Percentiles rank a stretch among this genome's conserved stretches.
Conservation (phyloP, 2,329 filamentous ascomycete genomes). For the Tolypocladium amazonense region DNA sequence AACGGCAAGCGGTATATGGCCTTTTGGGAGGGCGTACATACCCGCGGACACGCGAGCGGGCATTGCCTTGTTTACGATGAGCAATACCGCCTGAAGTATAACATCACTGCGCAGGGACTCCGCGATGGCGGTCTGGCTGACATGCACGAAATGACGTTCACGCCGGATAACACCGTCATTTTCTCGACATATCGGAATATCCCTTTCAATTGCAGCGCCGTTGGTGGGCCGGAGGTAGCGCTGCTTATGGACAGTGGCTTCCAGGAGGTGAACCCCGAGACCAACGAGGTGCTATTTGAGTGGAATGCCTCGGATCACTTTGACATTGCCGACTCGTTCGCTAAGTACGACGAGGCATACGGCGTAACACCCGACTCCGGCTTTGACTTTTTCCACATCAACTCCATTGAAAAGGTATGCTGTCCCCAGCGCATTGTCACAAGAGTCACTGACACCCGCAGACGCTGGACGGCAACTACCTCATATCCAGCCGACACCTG, state of each 20-base stretch:
- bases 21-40: background rate
- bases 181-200: constrained; percentile 20
- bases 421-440: background rate
- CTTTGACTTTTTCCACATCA: constrained; percentile 29
- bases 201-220: constrained; percentile 15
- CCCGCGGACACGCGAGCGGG: background rate
- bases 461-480: background rate
- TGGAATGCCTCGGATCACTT: constrained; percentile 25
- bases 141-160: background rate
- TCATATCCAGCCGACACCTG: background rate
- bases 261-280: constrained; percentile 26
- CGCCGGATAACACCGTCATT: background rate
- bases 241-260: constrained; percentile 25
- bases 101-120: background rate
- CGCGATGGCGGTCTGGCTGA: background rate
- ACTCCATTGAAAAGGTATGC: constrained; percentile 22
- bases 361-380: constrained; percentile 17
- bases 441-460: background rate
- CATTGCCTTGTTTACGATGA: background rate
- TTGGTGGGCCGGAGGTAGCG: constrained; percentile 19
- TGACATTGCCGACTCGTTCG: constrained; percentile 12
- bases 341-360: constrained; percentile 15
- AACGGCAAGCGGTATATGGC: background rate
- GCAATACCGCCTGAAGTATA: background rate
- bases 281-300: constrained; percentile 23